These are phyloP conservation scores for Sicyos baderoa DNA, from an alignment of 306 rosid genomes.

Conservation along the genomic window DNA sequence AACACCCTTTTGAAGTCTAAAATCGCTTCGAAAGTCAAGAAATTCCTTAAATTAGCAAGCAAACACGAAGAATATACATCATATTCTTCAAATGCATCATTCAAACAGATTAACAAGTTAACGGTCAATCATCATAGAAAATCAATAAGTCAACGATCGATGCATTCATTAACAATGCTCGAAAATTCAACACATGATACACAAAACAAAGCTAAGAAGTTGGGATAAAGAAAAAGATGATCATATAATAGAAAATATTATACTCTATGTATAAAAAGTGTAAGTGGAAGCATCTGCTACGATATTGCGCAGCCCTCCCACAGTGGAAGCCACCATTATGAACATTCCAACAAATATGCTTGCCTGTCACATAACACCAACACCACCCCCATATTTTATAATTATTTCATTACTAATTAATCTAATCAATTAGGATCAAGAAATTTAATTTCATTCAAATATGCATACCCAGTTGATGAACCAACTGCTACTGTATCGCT, in stretches of 20 bases:
- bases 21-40: too few species aligned
- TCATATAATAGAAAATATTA: background rate
- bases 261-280: constrained; percentile 52
- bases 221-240: background rate
- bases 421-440: background rate
- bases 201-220: background rate
- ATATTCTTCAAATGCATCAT: too few species aligned
- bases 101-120: too few species aligned
- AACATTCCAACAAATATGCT: constrained; percentile 61
- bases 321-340: constrained; percentile 84
- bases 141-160: too few species aligned
- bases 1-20: too few species aligned
- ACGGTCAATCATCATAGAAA: too few species aligned
- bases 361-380: constrained; percentile 48
- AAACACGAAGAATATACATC: too few species aligned
- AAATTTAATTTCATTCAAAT: too few species aligned
- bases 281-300: constrained; percentile 73
- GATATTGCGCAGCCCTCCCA: constrained; percentile 86
- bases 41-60: too few species aligned
- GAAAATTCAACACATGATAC: background rate
- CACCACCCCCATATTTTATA: too few species aligned
- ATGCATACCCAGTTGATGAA: constrained; percentile 77
- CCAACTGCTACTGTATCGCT: constrained; percentile 70
- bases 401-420: too few species aligned
- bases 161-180: background rate